These are phyloP conservation scores for Gonapodya prolifera DNA, from an alignment of 192 early-diverging fungal species.

Conservation along the genomic window DNA sequence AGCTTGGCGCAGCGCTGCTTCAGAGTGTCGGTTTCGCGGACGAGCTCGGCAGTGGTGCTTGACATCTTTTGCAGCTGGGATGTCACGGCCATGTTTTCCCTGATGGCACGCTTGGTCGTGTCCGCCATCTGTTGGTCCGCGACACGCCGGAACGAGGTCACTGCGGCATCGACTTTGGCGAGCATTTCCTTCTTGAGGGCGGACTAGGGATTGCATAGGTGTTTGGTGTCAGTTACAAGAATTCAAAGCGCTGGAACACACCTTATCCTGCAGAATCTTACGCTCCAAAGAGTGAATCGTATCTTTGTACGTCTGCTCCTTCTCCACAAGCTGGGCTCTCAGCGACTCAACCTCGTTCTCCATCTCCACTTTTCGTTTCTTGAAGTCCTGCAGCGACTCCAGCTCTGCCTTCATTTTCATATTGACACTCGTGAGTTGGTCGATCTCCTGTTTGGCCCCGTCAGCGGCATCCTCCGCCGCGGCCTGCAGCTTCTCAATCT, in stretches of 20 bases:
- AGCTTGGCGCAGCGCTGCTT: constrained; percentile 25
- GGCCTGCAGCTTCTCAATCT: no score
- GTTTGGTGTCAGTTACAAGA: neutral
- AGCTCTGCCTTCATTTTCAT: constrained; percentile 34
- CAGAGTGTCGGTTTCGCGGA: constrained; percentile 38
- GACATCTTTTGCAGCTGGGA: constrained; percentile 46
- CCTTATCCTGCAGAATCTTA: constrained; percentile 48
- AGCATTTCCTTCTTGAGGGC: constrained; percentile 47
- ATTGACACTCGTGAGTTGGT: constrained; percentile 19
- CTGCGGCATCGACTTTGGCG: constrained; percentile 45
- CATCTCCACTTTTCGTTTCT: constrained; percentile 32
- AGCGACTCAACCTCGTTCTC: constrained; percentile 26
- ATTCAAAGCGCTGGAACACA: constrained; percentile 4
- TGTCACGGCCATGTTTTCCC: constrained; percentile 47
- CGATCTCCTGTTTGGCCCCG: constrained; percentile 20
- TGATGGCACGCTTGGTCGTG: constrained; percentile 48
- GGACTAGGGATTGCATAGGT: constrained; percentile 18
- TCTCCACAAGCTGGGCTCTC: constrained; percentile 22
- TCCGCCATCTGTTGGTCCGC: constrained; percentile 55
- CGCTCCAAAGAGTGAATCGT: constrained; percentile 40
- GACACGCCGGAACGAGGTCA: constrained; percentile 36
- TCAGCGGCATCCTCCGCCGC: no score
- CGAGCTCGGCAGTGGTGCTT: constrained; percentile 30
- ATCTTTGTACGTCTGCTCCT: constrained; percentile 36
- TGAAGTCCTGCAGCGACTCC: constrained; percentile 31